Evolutionary conservation across 495 filamentous ascomycete species (phyloP).

Genomic region (Podospora didyma): DNA sequence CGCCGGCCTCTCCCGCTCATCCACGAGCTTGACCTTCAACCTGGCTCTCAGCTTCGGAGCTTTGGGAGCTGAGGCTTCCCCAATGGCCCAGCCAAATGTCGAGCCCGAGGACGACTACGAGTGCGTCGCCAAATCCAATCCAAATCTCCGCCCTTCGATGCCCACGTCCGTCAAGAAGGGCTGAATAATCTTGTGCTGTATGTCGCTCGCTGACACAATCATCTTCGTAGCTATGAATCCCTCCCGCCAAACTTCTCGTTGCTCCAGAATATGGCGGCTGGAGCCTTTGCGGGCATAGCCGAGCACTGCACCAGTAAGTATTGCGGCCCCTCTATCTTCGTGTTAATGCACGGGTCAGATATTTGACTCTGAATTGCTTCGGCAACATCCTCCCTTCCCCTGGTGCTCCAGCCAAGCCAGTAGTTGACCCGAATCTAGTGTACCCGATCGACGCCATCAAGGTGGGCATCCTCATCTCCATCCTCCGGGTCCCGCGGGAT

Average conservation of each 20-base stretch:
- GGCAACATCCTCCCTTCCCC: no score
- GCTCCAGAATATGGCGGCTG: slow-evolving; percentile 79
- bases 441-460: slow-evolving; percentile 98
- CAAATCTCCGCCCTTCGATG: no score
- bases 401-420: no score
- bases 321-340: not conserved
- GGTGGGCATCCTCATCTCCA: slow-evolving; percentile 49
- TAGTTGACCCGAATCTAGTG: slow-evolving; percentile 69
- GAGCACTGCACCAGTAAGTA: slow-evolving; percentile 55
- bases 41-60: slow-evolving; percentile 55
- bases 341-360: not conserved
- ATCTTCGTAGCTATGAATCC: slow-evolving; percentile 48
- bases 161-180: no score
- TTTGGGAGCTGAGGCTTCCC: slow-evolving; percentile 51
- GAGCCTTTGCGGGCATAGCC: slow-evolving; percentile 95
- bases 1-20: not conserved
- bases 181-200: no score
- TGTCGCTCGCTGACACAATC: no score
- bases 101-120: slow-evolving; percentile 55
- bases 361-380: no score
- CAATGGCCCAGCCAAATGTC: slow-evolving; percentile 56
- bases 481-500: not conserved
- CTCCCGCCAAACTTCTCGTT: slow-evolving; percentile 59
- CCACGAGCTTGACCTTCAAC: slow-evolving; percentile 28
- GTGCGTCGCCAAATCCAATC: slow-evolving; percentile 31